Base-by-base conservation (phyloP, 257 asterid species). In the Petunia secreta region DNA sequence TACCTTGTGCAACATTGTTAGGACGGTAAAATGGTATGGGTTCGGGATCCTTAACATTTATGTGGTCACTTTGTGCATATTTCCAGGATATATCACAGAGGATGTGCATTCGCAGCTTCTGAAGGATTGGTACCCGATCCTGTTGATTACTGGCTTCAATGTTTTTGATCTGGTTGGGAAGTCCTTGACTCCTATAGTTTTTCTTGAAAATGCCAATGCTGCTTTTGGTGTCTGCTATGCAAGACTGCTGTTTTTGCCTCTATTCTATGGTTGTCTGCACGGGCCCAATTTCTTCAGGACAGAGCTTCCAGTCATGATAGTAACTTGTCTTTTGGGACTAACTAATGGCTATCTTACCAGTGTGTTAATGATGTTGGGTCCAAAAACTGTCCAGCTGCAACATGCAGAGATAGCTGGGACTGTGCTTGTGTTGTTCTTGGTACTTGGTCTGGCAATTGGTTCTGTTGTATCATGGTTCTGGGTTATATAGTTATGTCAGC, bases 31-130 rank as follows among this genome's bases (percentile, higher is more conserved):
- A 87, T 95, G 97, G 98, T 90, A 92, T 36, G 99, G 98, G 1
- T 81, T 64, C 36, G 94, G 95, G 1, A 87, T 89, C 75, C 1
- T 84, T 71, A 66, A 86, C 79, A 68, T 95, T 40, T 95, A 93
- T 59, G 92, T 91, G 2, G 97, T 95, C 77, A 95, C 98, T 6
- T 84, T 95, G 84, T 83, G 93, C 77, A 95, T 95, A 77, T 95
- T 93, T 76, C 99, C 99, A 0, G 99, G 99, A 67, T 95, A 89
- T 25, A 81, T 95, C 58, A 95, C 99, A 2, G 99, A 95, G 84
- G 99, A 95, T 40, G 98, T 95, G 71, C 97, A 92, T 63, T 95
- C 99, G 39, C 88, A 82, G 44, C 48, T 80, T 16, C 89, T 95
- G 10, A 90, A 85, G 64, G 99, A 93, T 73, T 95, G 97, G 98